Evolutionary conservation across 2,329 filamentous ascomycete genomes (phyloP), one percentile per base, ranked within the genome.

Genomic region (Aspergillus sp.): DNA sequence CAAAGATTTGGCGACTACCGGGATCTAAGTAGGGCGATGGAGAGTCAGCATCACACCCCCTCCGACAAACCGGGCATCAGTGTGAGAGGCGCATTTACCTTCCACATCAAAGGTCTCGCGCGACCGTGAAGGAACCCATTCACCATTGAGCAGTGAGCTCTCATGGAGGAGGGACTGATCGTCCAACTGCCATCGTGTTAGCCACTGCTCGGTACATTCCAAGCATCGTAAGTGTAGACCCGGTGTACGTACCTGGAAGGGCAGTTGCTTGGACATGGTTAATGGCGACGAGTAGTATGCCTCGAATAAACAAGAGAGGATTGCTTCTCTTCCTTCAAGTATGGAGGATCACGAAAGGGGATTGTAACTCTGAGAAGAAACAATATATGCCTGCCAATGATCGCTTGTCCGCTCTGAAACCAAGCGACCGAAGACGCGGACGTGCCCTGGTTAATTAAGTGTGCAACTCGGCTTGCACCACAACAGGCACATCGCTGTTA

Each of bases 131-230:
- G 33, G 32, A 12, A 35, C 32, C 37, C 37, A 40, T 34, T 40
- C 6, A 11, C 37, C 37, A 29, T 40, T 27, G 6, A 40, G 25
- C 15, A 40, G 13, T 7, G 37, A 40, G 13, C 30, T 32, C 26
- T 40, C 37, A 26, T 40, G 37, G 7, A 40, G 17, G 6, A 40
- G 20, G 10, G 31, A 34, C 8, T 11, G 29, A 6, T 40, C 34
- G 15, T 40, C 22, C n/a, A 40, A 24, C 34, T 34, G 24, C n/a
- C 30, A 27, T 15, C 25, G n/a, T 27, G 25, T 15, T 27, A 10
- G 19, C 10, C 19, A 10, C n/a, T n/a, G n/a, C n/a, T n/a, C n/a
- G n/a, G n/a, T n/a, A n/a, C 10, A 22, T 22, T 22, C 19, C 19
- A 22, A 22, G 19, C 19, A 22, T 22, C 19, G 5, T 22, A 22